A percentile compares a stretch with the other conserved stretches of the same genome.
Evolutionary conservation across 106 monocot species (phyloP).

Genomic region (Gastrodia elata): DNA sequence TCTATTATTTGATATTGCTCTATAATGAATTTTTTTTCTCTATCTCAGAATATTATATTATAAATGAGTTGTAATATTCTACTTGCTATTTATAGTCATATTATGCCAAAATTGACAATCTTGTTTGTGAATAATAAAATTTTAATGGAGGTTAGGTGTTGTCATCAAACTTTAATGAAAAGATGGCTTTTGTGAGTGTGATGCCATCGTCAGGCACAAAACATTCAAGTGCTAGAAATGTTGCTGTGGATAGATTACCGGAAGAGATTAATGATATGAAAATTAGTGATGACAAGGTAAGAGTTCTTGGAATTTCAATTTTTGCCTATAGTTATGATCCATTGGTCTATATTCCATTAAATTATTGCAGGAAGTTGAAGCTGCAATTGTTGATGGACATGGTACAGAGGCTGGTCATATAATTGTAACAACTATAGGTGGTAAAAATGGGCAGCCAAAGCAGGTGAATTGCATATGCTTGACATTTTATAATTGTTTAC

Average conservation of each 20-base stretch:
- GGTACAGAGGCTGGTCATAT: constrained; percentile 29
- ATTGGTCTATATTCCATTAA: not conserved
- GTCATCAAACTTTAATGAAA: too few species aligned
- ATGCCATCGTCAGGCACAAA: constrained; percentile 16
- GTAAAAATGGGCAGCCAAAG: constrained; percentile 25
- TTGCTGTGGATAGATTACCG: constrained; percentile 14
- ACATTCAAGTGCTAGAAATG: constrained; percentile 6
- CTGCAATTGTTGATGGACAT: constrained; percentile 22
- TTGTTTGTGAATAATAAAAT: too few species aligned
- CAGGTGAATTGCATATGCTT: too few species aligned
- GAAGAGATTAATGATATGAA: constrained; percentile 32
- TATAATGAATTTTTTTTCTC: too few species aligned
- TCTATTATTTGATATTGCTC: too few species aligned
- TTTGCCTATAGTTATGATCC: not conserved
- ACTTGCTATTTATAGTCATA: too few species aligned
- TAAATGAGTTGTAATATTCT: too few species aligned
- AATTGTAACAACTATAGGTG: constrained; percentile 27
- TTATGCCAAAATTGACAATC: too few species aligned
- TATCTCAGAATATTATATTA: too few species aligned
- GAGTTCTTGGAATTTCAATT: not conserved
- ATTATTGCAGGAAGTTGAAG: constrained; percentile 20
- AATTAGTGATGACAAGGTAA: constrained; percentile 34
- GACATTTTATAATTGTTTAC: too few species aligned
- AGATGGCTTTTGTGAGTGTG: constrained; percentile 23
- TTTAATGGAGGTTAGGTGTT: too few species aligned